Conservation (phyloP, 225 moss, liverwort and hornwort genomes). For the Takakia lepidozioides region DNA sequence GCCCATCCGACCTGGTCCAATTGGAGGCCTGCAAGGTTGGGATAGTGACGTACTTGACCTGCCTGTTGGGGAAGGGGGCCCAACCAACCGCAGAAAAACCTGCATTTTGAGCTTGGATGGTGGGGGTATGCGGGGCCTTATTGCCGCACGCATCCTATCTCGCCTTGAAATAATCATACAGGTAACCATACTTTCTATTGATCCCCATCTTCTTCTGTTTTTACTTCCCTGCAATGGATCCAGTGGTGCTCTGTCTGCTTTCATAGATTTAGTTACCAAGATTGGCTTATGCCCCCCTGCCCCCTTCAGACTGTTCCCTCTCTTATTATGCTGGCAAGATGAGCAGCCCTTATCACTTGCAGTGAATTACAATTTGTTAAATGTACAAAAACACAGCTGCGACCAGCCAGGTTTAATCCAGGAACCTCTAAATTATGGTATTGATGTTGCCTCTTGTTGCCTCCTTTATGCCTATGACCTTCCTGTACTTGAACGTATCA, state of each 20-base stretch:
- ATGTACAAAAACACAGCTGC: no score
- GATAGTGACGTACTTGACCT: conserved; percentile 47
- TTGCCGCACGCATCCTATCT: conserved; percentile 71
- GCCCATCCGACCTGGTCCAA: conserved; percentile 27
- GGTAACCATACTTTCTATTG: conserved; percentile 17
- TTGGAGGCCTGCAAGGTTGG: conserved; percentile 54
- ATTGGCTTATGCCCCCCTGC: no score
- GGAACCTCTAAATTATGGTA: no score
- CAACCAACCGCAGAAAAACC: conserved; percentile 25
- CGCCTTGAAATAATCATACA: conserved; percentile 72
- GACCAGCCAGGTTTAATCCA: no score
- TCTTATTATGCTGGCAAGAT: no score
- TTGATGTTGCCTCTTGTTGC: no score
- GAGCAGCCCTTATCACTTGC: not conserved
- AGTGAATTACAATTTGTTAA: no score
- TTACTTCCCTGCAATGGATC: no score
- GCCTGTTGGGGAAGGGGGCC: conserved; percentile 45
- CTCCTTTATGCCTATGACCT: no score
- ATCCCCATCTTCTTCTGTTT: no score
- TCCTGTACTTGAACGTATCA: no score
- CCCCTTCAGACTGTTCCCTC: no score
- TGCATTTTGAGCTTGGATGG: conserved; percentile 92
- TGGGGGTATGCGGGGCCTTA: conserved; percentile 91
- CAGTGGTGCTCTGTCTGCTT: not conserved
- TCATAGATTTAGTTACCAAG: not conserved